A percentile compares a stretch with the other conserved stretches of the same genome.
Evolutionary conservation across 805 yeast genomes (phyloP).

Genomic region (Ogataea zsoltii): DNA sequence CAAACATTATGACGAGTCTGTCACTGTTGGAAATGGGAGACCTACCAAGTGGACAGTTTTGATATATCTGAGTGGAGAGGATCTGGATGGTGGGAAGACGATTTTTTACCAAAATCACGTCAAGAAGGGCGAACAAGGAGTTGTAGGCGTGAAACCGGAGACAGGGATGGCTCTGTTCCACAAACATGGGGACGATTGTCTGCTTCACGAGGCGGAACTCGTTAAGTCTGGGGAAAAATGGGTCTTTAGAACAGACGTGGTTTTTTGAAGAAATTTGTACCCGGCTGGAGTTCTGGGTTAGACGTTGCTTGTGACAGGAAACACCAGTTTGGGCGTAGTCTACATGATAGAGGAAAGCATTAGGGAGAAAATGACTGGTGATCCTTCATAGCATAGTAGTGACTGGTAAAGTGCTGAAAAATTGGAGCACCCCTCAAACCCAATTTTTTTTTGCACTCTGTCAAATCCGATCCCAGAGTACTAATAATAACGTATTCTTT

Average conservation of each 20-base stretch:
- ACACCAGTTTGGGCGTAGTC: too few species aligned
- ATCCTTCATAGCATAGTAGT: too few species aligned
- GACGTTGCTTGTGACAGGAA: too few species aligned
- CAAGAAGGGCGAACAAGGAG: conserved; percentile 24
- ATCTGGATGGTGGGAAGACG: conserved; percentile 61
- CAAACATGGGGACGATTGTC: conserved; percentile 66
- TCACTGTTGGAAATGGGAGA: conserved; percentile 37
- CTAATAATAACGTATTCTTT: neutral
- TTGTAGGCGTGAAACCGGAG: conserved; percentile 41
- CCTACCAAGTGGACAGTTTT: conserved; percentile 60
- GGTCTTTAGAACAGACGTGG: conserved; percentile 63
- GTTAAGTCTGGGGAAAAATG: conserved; percentile 57
- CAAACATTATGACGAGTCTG: conserved; percentile 62
- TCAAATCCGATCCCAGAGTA: too few species aligned
- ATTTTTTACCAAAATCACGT: conserved; percentile 41
- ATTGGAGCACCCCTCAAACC: too few species aligned
- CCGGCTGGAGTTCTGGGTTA: too few species aligned
- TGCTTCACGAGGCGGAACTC: conserved; percentile 56
- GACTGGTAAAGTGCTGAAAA: too few species aligned
- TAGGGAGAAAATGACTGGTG: too few species aligned
- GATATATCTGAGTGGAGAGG: conserved; percentile 57
- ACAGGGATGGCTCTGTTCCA: conserved; percentile 61
- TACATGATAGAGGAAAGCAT: too few species aligned
- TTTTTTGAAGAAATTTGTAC: conserved; percentile 29
- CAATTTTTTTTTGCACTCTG: too few species aligned